Conservation (phyloP, 768 basidiomycete genomes). For the Rossbeevera mucosa region DNA sequence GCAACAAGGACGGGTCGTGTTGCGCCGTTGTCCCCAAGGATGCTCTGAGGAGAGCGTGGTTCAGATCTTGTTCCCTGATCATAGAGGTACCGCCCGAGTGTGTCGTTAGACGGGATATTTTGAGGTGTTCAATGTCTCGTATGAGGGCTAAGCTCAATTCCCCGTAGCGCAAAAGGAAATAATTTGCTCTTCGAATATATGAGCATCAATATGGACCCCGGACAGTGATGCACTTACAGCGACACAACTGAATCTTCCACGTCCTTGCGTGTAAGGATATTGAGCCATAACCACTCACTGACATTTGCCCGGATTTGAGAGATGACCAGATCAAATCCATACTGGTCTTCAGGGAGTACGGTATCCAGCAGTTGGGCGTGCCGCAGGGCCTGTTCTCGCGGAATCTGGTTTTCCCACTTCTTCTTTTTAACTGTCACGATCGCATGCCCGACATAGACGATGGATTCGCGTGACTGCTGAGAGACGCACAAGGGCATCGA, state of each 20-base stretch:
- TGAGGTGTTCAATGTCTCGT: constrained; percentile 80
- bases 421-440: constrained; percentile 79
- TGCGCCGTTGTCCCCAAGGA: constrained; percentile 87
- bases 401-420: constrained; percentile 75
- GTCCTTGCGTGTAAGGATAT: constrained; percentile 78
- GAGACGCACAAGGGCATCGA: constrained; percentile 76
- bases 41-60: constrained; percentile 80
- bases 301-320: constrained; percentile 72
- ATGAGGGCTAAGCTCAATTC: constrained; percentile 84
- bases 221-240: constrained; percentile 48
- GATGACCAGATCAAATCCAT: constrained; percentile 71
- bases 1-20: constrained; percentile 71
- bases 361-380: constrained; percentile 62
- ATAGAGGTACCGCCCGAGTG: constrained; percentile 63
- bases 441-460: constrained; percentile 82
- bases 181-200: constrained; percentile 57
- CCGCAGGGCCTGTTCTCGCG: constrained; percentile 56
- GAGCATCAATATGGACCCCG: constrained; percentile 3
- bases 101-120: constrained; percentile 67
- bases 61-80: constrained; percentile 89
- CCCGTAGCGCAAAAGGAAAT: constrained; percentile 84
- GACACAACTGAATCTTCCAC: constrained; percentile 83
- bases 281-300: constrained; percentile 92
- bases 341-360: constrained; percentile 71
- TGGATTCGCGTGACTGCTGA: constrained; percentile 68